These are phyloP conservation scores for Phenoliferia sp. DNA, from an alignment of 1,284 basidiomycete genomes.

Conservation along the genomic window DNA sequence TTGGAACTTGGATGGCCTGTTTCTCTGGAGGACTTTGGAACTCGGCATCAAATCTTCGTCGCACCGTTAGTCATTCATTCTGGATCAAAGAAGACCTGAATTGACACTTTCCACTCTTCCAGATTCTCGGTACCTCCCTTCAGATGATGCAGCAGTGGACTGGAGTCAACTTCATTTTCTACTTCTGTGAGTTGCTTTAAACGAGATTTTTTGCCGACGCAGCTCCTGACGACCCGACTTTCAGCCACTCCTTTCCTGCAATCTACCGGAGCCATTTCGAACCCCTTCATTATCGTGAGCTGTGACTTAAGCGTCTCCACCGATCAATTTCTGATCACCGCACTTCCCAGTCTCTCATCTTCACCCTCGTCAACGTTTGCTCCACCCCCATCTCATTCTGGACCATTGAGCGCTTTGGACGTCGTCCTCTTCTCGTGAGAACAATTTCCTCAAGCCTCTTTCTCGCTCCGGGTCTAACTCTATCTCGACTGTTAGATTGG, in stretches of 20 bases:
- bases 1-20: slow-evolving; percentile 28
- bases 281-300: slow-evolving; percentile 29
- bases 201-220: no score
- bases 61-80: no score
- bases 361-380: slow-evolving; percentile 40
- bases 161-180: slow-evolving; percentile 37
- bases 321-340: no score
- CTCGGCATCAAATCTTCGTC: slow-evolving; percentile 35
- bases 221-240: slow-evolving; percentile 15
- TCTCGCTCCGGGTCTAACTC: slow-evolving; percentile 38
- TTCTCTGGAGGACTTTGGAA: slow-evolving; percentile 30
- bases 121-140: slow-evolving; percentile 33
- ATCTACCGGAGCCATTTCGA: slow-evolving; percentile 39
- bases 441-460: slow-evolving; percentile 35
- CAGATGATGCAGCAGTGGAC: slow-evolving; percentile 40
- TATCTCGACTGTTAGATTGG: slow-evolving; percentile 50
- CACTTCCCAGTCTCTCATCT: slow-evolving; percentile 54
- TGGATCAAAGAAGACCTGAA: background rate
- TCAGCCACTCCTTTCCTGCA: slow-evolving; percentile 31
- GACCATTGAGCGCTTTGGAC: slow-evolving; percentile 40
- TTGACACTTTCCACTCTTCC: background rate
- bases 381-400: slow-evolving; percentile 41
- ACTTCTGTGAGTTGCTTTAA: slow-evolving; percentile 15
- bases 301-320: no score
- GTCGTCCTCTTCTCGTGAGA: slow-evolving; percentile 35